These are phyloP conservation scores for Flaveria floridana DNA, from an alignment of 140 eudicot species.

Conservation along the genomic window DNA sequence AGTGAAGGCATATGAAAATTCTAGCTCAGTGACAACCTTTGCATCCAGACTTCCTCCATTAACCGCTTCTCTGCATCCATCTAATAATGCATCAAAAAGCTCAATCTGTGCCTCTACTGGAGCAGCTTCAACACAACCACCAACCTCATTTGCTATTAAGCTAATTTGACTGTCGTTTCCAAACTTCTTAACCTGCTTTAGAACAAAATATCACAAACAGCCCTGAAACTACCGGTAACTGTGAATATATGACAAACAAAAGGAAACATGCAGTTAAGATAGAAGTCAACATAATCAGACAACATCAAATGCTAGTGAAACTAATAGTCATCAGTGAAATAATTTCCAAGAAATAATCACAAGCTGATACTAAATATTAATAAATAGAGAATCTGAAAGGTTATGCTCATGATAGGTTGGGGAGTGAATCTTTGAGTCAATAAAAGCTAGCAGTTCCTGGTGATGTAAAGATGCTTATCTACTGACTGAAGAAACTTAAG, in stretches of 20 bases:
- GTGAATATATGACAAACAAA: conserved; percentile 13
- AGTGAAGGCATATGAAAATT: conserved; percentile 5
- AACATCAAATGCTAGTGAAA: conserved; percentile 14
- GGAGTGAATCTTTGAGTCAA: background rate
- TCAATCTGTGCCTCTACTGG: conserved; percentile 86
- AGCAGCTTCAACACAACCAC: conserved; percentile 91
- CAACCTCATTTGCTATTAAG: conserved; percentile 88
- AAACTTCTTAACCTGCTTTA: conserved; percentile 80
- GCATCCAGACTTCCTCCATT: conserved; percentile 61
- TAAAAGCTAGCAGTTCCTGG: background rate
- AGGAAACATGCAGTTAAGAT: conserved; percentile 12
- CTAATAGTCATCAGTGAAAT: background rate
- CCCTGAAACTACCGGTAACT: conserved; percentile 10
- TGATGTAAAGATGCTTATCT: background rate
- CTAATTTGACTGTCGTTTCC: conserved; percentile 88
- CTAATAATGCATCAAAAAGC: conserved; percentile 87
- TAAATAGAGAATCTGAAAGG: conserved; percentile 1
- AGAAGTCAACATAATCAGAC: conserved; percentile 10
- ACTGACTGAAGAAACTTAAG: background rate
- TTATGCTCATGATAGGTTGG: background rate
- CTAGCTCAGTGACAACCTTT: conserved; percentile 44
- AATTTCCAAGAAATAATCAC: background rate
- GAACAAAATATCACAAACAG: background rate
- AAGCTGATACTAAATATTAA: background rate
- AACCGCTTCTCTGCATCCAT: conserved; percentile 91